Conservation (phyloP, 1,139 yeast species). For the Nematodospora anomalae region DNA sequence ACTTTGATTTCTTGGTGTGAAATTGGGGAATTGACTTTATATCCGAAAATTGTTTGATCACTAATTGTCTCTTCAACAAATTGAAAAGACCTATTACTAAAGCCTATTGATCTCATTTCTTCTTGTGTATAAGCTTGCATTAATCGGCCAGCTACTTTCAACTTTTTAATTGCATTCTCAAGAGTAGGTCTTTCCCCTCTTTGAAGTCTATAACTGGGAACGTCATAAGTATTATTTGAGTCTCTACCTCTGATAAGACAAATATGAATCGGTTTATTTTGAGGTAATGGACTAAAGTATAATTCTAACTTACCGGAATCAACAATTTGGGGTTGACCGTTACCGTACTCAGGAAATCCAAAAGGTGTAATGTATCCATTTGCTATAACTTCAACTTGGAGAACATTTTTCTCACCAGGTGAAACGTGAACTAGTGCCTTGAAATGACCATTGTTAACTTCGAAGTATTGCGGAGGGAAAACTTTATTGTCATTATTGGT, state of each 20-base stretch:
- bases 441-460: slow-evolving; percentile 68
- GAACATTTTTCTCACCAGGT: slow-evolving; percentile 55
- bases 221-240: slow-evolving; percentile 70
- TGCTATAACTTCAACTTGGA: slow-evolving; percentile 30
- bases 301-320: slow-evolving; percentile 35
- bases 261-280: slow-evolving; percentile 78
- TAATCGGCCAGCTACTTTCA: slow-evolving; percentile 82
- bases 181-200: slow-evolving; percentile 68
- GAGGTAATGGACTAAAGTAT: slow-evolving; percentile 56
- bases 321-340: slow-evolving; percentile 19
- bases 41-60: slow-evolving; percentile 39
- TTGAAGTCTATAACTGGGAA: slow-evolving; percentile 55
- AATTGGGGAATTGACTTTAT: slow-evolving; percentile 29
- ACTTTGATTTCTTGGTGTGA: slow-evolving; percentile 70
- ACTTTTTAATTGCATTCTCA: slow-evolving; percentile 70
- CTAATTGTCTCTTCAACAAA: slow-evolving; percentile 63
- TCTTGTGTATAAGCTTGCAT: slow-evolving; percentile 95
- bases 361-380: slow-evolving; percentile 25
- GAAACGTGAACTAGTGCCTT: slow-evolving; percentile 73
- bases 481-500: slow-evolving; percentile 43
- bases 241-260: slow-evolving; percentile 79
- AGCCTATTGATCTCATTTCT: slow-evolving; percentile 78
- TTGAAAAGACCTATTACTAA: slow-evolving; percentile 78
- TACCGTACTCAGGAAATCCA: slow-evolving; percentile 31
- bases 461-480: slow-evolving; percentile 72